Evolutionary conservation across 805 yeast genomes (phyloP).

Genomic region (Saccharomycopsis synnaedendra): DNA sequence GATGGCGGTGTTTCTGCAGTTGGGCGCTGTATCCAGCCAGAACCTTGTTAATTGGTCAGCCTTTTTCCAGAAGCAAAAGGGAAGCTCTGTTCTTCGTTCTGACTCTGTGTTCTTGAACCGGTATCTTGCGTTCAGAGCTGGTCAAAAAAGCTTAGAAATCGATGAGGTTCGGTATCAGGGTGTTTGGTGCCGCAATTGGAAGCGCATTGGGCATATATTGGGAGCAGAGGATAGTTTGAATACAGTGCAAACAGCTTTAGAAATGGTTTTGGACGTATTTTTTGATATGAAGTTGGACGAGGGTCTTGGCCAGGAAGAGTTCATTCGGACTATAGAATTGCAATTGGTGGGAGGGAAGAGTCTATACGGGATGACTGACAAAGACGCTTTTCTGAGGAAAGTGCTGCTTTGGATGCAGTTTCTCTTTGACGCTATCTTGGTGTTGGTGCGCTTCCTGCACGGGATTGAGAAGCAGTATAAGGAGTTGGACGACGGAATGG

Average conservation of each 20-base stretch:
- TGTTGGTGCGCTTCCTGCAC: constrained; percentile 8
- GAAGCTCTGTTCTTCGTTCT: not conserved
- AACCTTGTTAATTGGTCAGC: too few species aligned
- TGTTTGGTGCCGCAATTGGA: constrained; percentile 11
- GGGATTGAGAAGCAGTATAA: constrained; percentile 10
- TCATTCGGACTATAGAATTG: not conserved
- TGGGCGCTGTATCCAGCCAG: too few species aligned
- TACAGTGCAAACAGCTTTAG: not conserved
- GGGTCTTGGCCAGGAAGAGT: not conserved
- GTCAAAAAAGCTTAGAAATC: not conserved
- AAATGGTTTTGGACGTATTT: not conserved
- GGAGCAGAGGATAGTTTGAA: not conserved
- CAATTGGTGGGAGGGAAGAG: too few species aligned
- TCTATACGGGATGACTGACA: not conserved
- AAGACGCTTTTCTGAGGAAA: constrained; percentile 2
- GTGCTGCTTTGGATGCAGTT: constrained; percentile 12
- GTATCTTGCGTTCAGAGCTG: constrained; percentile 5
- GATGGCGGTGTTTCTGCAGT: too few species aligned
- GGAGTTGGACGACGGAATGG: not conserved
- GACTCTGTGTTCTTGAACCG: constrained; percentile 8
- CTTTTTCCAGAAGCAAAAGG: too few species aligned
- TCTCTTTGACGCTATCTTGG: constrained; percentile 12
- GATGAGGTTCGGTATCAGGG: constrained; percentile 4
- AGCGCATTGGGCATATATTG: constrained; percentile 3
- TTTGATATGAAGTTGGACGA: not conserved